Evolutionary conservation across 371 early-diverging fungal genomes (phyloP).

Genomic region (Zancudomyces culisetae): DNA sequence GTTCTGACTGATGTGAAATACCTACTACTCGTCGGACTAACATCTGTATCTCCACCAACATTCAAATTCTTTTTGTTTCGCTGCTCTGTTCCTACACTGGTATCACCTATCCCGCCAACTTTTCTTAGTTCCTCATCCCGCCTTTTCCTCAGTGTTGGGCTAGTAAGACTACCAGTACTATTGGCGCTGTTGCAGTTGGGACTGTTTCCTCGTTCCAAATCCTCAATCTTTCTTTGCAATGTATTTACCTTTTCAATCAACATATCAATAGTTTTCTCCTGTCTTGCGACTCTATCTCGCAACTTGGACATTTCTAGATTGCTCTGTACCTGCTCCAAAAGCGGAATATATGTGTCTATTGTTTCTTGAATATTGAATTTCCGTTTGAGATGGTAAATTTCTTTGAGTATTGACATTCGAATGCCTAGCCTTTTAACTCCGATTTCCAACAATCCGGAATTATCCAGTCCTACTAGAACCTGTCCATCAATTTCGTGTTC

Average conservation of each 20-base stretch:
- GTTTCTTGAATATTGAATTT: conserved; percentile 60
- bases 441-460: conserved; percentile 72
- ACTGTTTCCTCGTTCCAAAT: background rate
- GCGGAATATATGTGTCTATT: conserved; percentile 64
- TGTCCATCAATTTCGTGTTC: conserved; percentile 86
- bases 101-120: too few relatives aligned
- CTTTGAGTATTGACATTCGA: conserved; percentile 62
- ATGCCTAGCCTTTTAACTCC: conserved; percentile 71
- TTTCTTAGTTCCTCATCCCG: too few relatives aligned
- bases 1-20: too few relatives aligned
- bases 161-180: background rate
- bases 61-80: too few relatives aligned
- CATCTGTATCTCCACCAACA: too few relatives aligned
- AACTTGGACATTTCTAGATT: background rate
- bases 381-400: conserved; percentile 62
- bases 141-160: background rate
- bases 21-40: too few relatives aligned
- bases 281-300: background rate
- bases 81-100: too few relatives aligned
- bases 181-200: background rate
- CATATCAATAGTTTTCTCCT: background rate
- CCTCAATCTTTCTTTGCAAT: background rate
- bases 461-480: conserved; percentile 71
- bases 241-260: conserved; percentile 14
- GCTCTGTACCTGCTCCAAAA: conserved; percentile 11